phyloP scores from a whole-genome alignment of 1,139 yeast genomes.

The Magnusiomyces suaveolens region DNA sequence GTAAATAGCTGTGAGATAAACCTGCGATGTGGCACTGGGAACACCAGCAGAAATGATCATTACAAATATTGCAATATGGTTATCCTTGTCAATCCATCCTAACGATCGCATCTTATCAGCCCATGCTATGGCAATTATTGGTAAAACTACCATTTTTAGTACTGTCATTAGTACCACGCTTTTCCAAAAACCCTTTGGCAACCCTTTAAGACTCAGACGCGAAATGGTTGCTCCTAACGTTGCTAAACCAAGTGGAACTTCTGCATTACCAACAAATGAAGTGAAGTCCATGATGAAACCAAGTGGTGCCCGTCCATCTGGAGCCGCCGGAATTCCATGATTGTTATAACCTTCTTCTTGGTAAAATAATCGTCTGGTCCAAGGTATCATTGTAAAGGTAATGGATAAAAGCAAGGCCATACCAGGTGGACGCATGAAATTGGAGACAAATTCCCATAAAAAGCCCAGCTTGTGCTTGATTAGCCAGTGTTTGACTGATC shows the following conservation, averaged over 20 bases:
- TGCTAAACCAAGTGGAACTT: constrained; percentile 77
- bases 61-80: constrained; percentile 59
- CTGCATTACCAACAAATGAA: constrained; percentile 70
- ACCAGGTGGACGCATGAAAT: constrained; percentile 66
- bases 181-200: constrained; percentile 69
- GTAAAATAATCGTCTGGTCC: constrained; percentile 65
- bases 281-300: constrained; percentile 76
- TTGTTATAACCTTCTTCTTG: constrained; percentile 33
- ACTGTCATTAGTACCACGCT: constrained; percentile 39
- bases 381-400: constrained; percentile 74
- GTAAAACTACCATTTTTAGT: constrained; percentile 45
- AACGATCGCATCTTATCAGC: constrained; percentile 39
- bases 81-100: constrained; percentile 39
- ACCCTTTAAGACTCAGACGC: constrained; percentile 37
- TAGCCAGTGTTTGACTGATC: constrained; percentile 1
- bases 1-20: constrained; percentile 76
- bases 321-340: constrained; percentile 51
- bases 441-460: constrained; percentile 38
- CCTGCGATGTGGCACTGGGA: constrained; percentile 79
- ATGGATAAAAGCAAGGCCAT: constrained; percentile 53
- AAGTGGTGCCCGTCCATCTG: constrained; percentile 73
- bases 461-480: constrained; percentile 20
- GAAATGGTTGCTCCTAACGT: constrained; percentile 82
- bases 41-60: constrained; percentile 67
- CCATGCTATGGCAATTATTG: constrained; percentile 54